These are phyloP conservation scores for Ilyonectria mors-panacis DNA, from an alignment of 2,329 filamentous ascomycete genomes.

Conservation along the genomic window DNA sequence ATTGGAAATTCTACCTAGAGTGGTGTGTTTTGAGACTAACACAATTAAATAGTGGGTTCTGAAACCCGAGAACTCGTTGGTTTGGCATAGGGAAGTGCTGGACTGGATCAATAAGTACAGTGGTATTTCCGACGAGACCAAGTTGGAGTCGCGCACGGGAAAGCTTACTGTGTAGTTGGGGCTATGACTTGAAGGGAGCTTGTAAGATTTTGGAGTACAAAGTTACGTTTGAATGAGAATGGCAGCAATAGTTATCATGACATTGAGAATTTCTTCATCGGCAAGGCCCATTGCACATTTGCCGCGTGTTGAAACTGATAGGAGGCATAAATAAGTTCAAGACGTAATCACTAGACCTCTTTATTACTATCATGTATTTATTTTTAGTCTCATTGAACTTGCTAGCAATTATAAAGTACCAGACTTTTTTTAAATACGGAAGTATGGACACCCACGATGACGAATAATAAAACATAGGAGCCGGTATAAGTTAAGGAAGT, in stretches of 20 bases:
- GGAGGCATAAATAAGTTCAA: too few species aligned
- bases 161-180: conserved; percentile 36
- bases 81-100: conserved; percentile 91
- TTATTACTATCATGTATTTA: too few species aligned
- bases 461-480: too few species aligned
- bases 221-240: neutral
- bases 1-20: neutral
- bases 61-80: conserved; percentile 90
- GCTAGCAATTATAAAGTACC: too few species aligned
- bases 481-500: too few species aligned
- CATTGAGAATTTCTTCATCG: neutral
- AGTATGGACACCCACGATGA: too few species aligned
- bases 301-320: too few species aligned
- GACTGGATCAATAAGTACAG: conserved; percentile 80
- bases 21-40: neutral
- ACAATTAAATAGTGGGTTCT: conserved; percentile 77
- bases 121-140: conserved; percentile 55
- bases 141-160: conserved; percentile 37
- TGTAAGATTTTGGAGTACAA: conserved; percentile 2
- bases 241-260: neutral
- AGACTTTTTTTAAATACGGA: too few species aligned
- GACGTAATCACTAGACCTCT: too few species aligned
- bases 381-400: too few species aligned
- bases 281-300: too few species aligned
- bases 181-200: neutral